Base-by-base conservation (phyloP, 441 rosid genomes). In the Arabidopsis hybrid region DNA sequence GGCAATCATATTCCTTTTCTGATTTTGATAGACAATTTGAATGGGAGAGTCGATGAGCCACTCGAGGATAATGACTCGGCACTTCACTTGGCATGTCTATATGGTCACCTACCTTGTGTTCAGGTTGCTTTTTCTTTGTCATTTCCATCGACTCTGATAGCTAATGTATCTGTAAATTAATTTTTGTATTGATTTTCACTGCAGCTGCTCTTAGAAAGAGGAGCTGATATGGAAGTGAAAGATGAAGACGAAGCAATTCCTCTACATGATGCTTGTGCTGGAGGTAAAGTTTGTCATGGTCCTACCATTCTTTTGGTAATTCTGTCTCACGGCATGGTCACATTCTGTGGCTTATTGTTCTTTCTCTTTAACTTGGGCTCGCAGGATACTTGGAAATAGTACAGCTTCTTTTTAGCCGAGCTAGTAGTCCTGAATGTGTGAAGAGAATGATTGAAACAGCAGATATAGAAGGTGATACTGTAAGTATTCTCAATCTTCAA, bases 161-260 rank as follows among this genome's bases (percentile, higher is more conserved):
- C 35, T 71, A 6, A 42, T 77, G 10, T 45, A 3, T 47, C 8
- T 42, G 66, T 13, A 40, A 34, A 32, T 13, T 63, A 18, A 43
- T 47, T 0, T 6, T 12, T 2, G 7, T 35, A 9, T 12, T 72
- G 6, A 14, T 14, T 51, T 62, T 13, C 9, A 8, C 14, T 81
- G 35, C 82, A 92, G 97, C 84, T 95, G 36, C 98, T 95, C 45
- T 29, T 88, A 75, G 98, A 88, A 71, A 86, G 95, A 84, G 99
- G 95, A 32, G 98, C 98, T 74, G 63, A 83, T 72, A 60, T 95
- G 73, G 99, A 95, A 79, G 86, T 83, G n/a, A 86, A 78, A 83
- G 99, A 92, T 73, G 92, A 86, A 83, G 93, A 92, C 9, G 92
- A 95, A 26, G 97, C 93, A 3, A 69, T 92, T 78, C 97, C 99